Conservation (phyloP, 2,329 filamentous ascomycete species). For the Phaeomoniella chlamydospora region DNA sequence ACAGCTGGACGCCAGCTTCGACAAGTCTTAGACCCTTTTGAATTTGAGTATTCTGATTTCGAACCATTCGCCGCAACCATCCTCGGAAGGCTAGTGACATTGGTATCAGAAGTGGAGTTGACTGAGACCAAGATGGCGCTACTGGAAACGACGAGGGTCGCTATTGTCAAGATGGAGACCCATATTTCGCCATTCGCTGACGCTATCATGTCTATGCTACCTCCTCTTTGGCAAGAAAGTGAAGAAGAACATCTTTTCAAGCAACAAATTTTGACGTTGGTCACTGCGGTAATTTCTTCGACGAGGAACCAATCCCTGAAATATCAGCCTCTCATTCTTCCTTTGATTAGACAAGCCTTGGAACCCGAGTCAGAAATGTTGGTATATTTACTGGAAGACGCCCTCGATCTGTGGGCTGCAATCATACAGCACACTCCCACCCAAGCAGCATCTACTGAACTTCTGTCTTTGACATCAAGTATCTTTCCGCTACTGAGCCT, state of each 20-base stretch:
- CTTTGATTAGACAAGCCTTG: slow-evolving; percentile 67
- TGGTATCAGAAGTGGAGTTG: slow-evolving; percentile 67
- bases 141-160: slow-evolving; percentile 67
- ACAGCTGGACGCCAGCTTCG: slow-evolving; percentile 79
- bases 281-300: slow-evolving; percentile 71
- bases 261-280: slow-evolving; percentile 75
- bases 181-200: slow-evolving; percentile 53
- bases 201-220: slow-evolving; percentile 66
- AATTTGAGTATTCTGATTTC: slow-evolving; percentile 62
- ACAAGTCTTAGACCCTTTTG: slow-evolving; percentile 68
- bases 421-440: slow-evolving; percentile 53
- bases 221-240: slow-evolving; percentile 70
- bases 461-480: slow-evolving; percentile 49
- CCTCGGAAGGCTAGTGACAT: slow-evolving; percentile 55
- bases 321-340: slow-evolving; percentile 68
- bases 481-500: slow-evolving; percentile 53
- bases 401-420: slow-evolving; percentile 74
- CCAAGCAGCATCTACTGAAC: slow-evolving; percentile 34
- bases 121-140: slow-evolving; percentile 85
- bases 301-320: slow-evolving; percentile 65
- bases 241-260: slow-evolving; percentile 87
- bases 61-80: slow-evolving; percentile 62
- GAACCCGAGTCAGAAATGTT: slow-evolving; percentile 59
- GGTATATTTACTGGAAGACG: slow-evolving; percentile 79
- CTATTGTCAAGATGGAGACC: slow-evolving; percentile 70